These are phyloP conservation scores for Friedmanniomyces simplex DNA, from an alignment of 495 filamentous ascomycete species.

Conservation along the genomic window DNA sequence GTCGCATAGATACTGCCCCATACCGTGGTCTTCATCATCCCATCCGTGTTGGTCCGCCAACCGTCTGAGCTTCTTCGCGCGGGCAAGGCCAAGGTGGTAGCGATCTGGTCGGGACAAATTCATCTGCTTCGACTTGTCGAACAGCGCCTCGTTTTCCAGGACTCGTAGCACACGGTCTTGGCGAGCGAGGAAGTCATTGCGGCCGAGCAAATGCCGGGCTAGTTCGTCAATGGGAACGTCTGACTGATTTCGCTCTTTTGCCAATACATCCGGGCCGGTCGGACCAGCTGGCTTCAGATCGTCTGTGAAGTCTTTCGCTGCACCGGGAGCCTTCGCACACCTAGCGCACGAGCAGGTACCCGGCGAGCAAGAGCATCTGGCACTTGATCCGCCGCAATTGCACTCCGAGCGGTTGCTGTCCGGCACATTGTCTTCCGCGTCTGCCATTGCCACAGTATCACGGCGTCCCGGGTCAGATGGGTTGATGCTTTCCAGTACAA, in stretches of 20 bases:
- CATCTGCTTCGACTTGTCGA: conserved; percentile 36
- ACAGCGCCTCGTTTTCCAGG: conserved; percentile 32
- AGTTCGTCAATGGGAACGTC: conserved; percentile 33
- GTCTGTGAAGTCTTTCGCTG: conserved; percentile 40
- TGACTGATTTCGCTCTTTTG: conserved; percentile 33
- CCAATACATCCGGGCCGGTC: conserved; percentile 33
- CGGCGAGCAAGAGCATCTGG: not conserved
- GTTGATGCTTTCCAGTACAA: no score
- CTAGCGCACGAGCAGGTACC: not conserved
- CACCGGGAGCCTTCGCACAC: not conserved
- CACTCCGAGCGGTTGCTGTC: not conserved
- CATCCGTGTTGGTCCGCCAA: conserved; percentile 34
- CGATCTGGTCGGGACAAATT: conserved; percentile 38
- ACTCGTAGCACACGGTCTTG: conserved; percentile 35
- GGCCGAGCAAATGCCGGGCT: conserved; percentile 32
- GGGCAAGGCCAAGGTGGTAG: conserved; percentile 39
- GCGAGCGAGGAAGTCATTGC: conserved; percentile 35
- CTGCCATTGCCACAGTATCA: no score
- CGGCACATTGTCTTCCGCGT: no score
- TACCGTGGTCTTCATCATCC: conserved; percentile 35
- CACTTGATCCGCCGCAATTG: not conserved
- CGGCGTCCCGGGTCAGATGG: no score
- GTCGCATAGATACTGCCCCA: conserved; percentile 39
- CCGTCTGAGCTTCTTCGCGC: conserved; percentile 38
- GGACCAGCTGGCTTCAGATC: conserved; percentile 33